Evolutionary conservation across 2,329 filamentous ascomycete genomes (phyloP).

Genomic region (Fusarium sp.): DNA sequence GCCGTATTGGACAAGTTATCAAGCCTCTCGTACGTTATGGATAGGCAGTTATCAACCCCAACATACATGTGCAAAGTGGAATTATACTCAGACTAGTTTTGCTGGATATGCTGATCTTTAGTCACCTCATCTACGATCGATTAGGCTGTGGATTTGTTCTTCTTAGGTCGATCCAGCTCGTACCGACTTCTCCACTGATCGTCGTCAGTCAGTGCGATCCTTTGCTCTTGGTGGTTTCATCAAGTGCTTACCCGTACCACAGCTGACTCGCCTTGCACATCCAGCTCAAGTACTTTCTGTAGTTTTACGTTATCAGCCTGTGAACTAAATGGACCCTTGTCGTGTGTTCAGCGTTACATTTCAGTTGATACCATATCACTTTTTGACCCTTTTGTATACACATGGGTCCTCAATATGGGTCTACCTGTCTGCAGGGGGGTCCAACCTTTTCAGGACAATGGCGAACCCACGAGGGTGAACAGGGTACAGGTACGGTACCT

Average conservation of each 20-base stretch:
- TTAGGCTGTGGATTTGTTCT: slow-evolving; percentile 20
- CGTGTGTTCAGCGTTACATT: slow-evolving; percentile 15
- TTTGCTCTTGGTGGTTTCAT: slow-evolving; percentile 17
- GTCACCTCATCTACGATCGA: slow-evolving; percentile 35
- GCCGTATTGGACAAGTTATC: not conserved
- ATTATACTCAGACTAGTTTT: not conserved
- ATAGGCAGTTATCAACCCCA: not conserved
- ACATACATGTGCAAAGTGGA: not conserved
- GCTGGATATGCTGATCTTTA: slow-evolving; percentile 15
- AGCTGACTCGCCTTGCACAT: slow-evolving; percentile 26
- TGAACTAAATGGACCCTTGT: not conserved
- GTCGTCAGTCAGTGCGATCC: slow-evolving; percentile 13
- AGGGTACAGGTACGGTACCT: slow-evolving; percentile 20
- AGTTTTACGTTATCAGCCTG: not conserved
- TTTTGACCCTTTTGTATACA: not conserved
- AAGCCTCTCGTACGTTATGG: slow-evolving; percentile 27
- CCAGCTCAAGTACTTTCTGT: not conserved
- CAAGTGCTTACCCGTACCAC: not conserved
- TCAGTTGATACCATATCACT: slow-evolving; percentile 18
- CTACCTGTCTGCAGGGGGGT: slow-evolving; percentile 20
- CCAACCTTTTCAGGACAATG: slow-evolving; percentile 6
- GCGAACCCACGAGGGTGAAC: not conserved
- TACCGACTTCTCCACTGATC: slow-evolving; percentile 28
- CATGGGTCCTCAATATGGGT: slow-evolving; percentile 9
- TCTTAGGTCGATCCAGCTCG: slow-evolving; percentile 10